Conservation (phyloP, 768 basidiomycete species). For the Rhodotorula taiwanensis region DNA sequence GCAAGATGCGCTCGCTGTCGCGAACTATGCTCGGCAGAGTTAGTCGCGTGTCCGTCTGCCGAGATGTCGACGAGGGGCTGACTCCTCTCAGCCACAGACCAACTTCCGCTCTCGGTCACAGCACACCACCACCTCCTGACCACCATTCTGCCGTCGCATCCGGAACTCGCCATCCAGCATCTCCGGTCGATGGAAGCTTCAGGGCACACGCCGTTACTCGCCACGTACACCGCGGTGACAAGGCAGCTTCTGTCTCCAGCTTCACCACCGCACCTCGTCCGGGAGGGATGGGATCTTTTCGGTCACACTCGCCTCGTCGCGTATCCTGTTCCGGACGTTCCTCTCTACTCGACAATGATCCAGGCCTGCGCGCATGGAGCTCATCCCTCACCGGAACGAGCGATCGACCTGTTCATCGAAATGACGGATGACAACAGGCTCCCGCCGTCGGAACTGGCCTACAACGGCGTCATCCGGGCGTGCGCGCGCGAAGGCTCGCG, state of each 20-base stretch:
- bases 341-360: constrained; percentile 79
- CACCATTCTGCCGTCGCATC: constrained; percentile 51
- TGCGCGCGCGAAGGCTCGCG: constrained; percentile 54
- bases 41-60: constrained; percentile 33
- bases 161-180: constrained; percentile 58
- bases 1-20: constrained; percentile 50
- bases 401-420: constrained; percentile 85
- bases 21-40: constrained; percentile 52
- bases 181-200: constrained; percentile 67
- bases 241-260: constrained; percentile 42
- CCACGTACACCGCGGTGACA: constrained; percentile 66
- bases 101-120: constrained; percentile 49
- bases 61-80: neutral
- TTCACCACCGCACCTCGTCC: constrained; percentile 52
- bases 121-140: constrained; percentile 58
- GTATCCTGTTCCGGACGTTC: constrained; percentile 66
- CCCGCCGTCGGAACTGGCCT: constrained; percentile 60
- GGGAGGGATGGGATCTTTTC: constrained; percentile 86
- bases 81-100: constrained; percentile 27
- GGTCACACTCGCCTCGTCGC: constrained; percentile 94
- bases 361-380: constrained; percentile 62
- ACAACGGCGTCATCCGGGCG: constrained; percentile 73
- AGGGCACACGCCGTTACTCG: constrained; percentile 60
- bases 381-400: constrained; percentile 75
- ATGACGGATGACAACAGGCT: constrained; percentile 53